These are phyloP conservation scores for Bipolaris zeicola DNA, from an alignment of 2,329 filamentous ascomycete species.

Conservation along the genomic window DNA sequence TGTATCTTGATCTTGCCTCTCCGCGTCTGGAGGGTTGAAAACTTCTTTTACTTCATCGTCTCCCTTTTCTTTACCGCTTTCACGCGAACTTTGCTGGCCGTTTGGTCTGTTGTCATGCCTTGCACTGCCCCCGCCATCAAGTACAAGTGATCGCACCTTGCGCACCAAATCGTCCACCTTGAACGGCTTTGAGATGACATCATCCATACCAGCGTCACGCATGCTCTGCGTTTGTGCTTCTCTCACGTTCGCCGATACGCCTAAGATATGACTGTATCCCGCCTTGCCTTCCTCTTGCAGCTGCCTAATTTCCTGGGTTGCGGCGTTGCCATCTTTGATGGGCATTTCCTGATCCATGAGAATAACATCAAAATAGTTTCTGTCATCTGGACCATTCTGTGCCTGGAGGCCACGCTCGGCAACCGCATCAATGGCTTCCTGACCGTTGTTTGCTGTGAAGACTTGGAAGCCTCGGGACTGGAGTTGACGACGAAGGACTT, in stretches of 20 bases:
- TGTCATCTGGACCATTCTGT: constrained; percentile 16
- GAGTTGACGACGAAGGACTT: constrained; percentile 57
- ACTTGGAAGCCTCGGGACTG: constrained; percentile 52
- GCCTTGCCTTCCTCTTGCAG: constrained; percentile 43
- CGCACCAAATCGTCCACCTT: constrained; percentile 45
- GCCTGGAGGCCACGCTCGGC: constrained; percentile 30
- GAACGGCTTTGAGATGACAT: constrained; percentile 49
- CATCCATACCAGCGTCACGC: constrained; percentile 47
- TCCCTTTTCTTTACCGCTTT: background rate
- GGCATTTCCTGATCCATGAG: constrained; percentile 56
- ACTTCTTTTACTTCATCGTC: background rate
- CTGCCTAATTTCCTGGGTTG: constrained; percentile 48
- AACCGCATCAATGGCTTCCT: constrained; percentile 52
- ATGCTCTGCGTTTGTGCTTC: constrained; percentile 43
- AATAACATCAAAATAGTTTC: constrained; percentile 49
- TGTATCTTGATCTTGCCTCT: background rate
- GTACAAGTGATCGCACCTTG: constrained; percentile 33
- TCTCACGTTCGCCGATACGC: constrained; percentile 49
- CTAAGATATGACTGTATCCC: constrained; percentile 44
- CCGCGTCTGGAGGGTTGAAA: background rate
- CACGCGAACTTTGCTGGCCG: background rate
- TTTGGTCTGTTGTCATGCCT: constrained; percentile 12
- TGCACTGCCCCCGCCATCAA: constrained; percentile 11
- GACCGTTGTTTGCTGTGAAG: constrained; percentile 52
- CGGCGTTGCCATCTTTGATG: constrained; percentile 51